Evolutionary conservation across 1,284 basidiomycete species (phyloP).

Genomic region (Salmacisia buchloeana): DNA sequence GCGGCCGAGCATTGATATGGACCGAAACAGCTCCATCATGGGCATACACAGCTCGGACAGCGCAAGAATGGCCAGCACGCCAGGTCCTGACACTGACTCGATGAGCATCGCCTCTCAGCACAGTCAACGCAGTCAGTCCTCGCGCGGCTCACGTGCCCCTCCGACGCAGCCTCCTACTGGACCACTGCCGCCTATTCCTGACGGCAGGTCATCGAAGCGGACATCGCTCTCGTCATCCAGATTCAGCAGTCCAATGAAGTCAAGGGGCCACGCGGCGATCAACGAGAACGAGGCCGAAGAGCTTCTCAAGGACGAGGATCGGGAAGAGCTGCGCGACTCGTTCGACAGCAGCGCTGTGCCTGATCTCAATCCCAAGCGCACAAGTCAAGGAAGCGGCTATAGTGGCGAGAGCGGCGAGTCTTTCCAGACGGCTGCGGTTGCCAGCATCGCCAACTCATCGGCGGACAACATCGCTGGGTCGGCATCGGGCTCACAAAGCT

Average conservation of each 20-base stretch:
- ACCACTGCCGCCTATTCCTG: not conserved
- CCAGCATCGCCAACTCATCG: not conserved
- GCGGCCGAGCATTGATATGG: not conserved
- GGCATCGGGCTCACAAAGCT: not conserved
- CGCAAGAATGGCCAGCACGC: not conserved
- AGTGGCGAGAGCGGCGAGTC: conserved; percentile 6
- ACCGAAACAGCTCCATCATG: not conserved
- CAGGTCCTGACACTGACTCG: no score
- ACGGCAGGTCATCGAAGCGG: not conserved
- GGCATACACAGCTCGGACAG: not conserved
- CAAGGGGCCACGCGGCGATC: not conserved
- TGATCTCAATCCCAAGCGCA: not conserved
- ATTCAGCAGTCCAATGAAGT: not conserved
- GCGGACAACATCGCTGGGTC: not conserved
- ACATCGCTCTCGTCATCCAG: not conserved
- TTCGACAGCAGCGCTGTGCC: no score
- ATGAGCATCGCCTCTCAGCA: not conserved
- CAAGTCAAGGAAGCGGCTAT: not conserved
- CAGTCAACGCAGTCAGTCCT: not conserved
- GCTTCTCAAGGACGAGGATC: not conserved
- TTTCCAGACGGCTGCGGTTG: not conserved
- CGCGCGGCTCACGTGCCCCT: not conserved
- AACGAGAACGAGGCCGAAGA: not conserved
- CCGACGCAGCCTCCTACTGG: not conserved
- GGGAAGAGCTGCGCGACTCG: no score